Conservation (phyloP, 768 basidiomycete species). For the Leccinum incarnatum region DNA sequence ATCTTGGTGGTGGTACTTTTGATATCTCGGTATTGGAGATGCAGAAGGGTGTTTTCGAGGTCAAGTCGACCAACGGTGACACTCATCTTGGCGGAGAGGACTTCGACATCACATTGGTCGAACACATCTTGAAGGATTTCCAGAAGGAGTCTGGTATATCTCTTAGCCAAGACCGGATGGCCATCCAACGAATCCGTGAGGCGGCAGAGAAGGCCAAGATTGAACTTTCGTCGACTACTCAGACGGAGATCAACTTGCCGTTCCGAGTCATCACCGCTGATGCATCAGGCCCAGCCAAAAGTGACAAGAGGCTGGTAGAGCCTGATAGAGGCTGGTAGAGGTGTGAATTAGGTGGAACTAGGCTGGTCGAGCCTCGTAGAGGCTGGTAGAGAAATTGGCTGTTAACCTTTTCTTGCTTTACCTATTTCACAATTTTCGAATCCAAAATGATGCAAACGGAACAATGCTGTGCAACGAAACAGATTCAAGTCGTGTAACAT, state of each 20-base stretch:
- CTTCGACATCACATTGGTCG: slow-evolving; percentile 89
- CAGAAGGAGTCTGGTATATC: slow-evolving; percentile 88
- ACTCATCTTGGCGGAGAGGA: slow-evolving; percentile 98
- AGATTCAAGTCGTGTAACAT: no score
- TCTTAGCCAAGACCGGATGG: slow-evolving; percentile 86
- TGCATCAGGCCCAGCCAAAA: slow-evolving; percentile 66
- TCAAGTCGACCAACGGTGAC: slow-evolving; percentile 99
- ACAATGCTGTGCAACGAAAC: no score
- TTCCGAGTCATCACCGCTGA: slow-evolving; percentile 87
- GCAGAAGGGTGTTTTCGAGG: slow-evolving; percentile 99
- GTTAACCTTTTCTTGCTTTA: no score
- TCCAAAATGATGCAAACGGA: no score
- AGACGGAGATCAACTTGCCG: slow-evolving; percentile 96
- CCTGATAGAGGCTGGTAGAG: no score
- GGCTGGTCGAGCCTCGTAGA: no score
- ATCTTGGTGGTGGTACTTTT: slow-evolving; percentile 97
- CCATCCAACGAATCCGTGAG: slow-evolving; percentile 98
- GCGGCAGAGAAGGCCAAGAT: slow-evolving; percentile 99
- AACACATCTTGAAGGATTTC: slow-evolving; percentile 86
- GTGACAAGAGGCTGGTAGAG: no score
- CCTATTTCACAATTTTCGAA: no score
- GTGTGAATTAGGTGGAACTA: no score
- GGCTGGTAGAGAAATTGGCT: no score
- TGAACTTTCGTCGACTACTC: slow-evolving; percentile 89
- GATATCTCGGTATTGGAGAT: slow-evolving; percentile 99